Percentiles rank a stretch among this genome's conserved stretches.
These are phyloP conservation scores for Talaromyces wortmannii DNA, from an alignment of 495 filamentous ascomycete genomes.

Conservation along the genomic window DNA sequence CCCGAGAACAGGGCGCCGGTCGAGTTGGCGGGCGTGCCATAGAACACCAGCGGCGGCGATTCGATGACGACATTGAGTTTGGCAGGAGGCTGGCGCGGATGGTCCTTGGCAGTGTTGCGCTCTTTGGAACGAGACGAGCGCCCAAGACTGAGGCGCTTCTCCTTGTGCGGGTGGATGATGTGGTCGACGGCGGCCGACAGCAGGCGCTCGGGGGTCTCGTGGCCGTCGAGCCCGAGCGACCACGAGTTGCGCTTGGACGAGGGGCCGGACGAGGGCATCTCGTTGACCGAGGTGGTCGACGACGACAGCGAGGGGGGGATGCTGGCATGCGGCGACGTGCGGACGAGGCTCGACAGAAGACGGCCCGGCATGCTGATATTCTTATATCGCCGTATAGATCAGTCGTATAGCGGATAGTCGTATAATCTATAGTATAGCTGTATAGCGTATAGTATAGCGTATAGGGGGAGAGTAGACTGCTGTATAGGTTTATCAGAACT, in stretches of 20 bases:
- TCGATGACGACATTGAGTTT: slow-evolving; percentile 74
- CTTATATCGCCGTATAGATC: not conserved
- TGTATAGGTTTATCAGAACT: too few relatives aligned
- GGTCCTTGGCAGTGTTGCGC: slow-evolving; percentile 18
- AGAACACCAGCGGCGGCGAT: slow-evolving; percentile 82
- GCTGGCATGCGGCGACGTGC: slow-evolving; percentile 26
- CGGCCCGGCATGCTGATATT: slow-evolving; percentile 34
- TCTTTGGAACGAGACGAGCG: slow-evolving; percentile 36
- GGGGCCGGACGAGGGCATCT: slow-evolving; percentile 15
- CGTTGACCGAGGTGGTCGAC: slow-evolving; percentile 37
- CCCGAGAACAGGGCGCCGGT: slow-evolving; percentile 86
- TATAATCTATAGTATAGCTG: too few relatives aligned
- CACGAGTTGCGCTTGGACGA: slow-evolving; percentile 25
- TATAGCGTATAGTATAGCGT: too few relatives aligned
- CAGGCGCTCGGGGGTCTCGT: slow-evolving; percentile 33
- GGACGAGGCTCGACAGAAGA: slow-evolving; percentile 38
- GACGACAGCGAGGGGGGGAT: slow-evolving; percentile 17
- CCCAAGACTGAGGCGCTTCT: slow-evolving; percentile 31
- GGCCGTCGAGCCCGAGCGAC: slow-evolving; percentile 16
- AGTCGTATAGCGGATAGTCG: not conserved
- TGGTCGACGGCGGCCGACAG: slow-evolving; percentile 38
- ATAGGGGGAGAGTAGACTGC: too few relatives aligned
- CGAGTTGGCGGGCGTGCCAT: slow-evolving; percentile 65
- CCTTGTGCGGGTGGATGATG: slow-evolving; percentile 40
- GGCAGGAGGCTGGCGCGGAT: slow-evolving; percentile 28